Conservation (phyloP, 202 grass and related monocot genomes). For the Dendrocalamus latiflorus region DNA sequence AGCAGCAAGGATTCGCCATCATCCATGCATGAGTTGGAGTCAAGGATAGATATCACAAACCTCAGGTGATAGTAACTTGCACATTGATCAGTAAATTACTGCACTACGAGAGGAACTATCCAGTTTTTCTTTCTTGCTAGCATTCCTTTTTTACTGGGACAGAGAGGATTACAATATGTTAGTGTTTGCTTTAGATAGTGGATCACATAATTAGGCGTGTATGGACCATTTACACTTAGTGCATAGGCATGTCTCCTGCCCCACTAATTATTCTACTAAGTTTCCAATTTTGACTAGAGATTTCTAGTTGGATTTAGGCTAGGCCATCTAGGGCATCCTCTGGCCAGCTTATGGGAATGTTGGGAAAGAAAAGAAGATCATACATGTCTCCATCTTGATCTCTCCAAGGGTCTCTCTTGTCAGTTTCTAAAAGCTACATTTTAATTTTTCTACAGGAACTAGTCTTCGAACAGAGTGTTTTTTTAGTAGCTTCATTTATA, state of each 20-base stretch:
- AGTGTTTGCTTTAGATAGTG: constrained; percentile 44
- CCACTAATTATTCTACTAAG: constrained; percentile 20
- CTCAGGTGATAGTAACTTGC: constrained; percentile 37
- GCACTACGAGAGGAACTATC: constrained; percentile 34
- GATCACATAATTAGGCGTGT: constrained; percentile 38
- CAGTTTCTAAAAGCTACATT: too few species aligned
- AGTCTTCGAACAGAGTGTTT: too few species aligned
- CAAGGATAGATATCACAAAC: constrained; percentile 30
- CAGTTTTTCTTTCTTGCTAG: background rate
- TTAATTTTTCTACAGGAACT: too few species aligned
- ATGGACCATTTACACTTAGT: constrained; percentile 35
- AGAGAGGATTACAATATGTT: background rate
- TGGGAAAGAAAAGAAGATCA: constrained; percentile 10
- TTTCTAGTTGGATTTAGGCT: constrained; percentile 22
- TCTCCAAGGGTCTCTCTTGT: background rate
- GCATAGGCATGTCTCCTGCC: constrained; percentile 3
- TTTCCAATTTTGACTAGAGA: constrained; percentile 33
- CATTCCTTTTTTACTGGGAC: background rate
- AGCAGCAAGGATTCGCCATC: background rate
- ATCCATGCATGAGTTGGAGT: constrained; percentile 20
- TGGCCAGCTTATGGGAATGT: background rate
- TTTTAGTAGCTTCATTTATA: too few species aligned
- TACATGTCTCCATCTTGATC: background rate
- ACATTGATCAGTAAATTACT: constrained; percentile 4
- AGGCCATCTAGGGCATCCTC: background rate